Evolutionary conservation across 805 yeast species (phyloP).

Genomic region (Starmerella sirachaensis): DNA sequence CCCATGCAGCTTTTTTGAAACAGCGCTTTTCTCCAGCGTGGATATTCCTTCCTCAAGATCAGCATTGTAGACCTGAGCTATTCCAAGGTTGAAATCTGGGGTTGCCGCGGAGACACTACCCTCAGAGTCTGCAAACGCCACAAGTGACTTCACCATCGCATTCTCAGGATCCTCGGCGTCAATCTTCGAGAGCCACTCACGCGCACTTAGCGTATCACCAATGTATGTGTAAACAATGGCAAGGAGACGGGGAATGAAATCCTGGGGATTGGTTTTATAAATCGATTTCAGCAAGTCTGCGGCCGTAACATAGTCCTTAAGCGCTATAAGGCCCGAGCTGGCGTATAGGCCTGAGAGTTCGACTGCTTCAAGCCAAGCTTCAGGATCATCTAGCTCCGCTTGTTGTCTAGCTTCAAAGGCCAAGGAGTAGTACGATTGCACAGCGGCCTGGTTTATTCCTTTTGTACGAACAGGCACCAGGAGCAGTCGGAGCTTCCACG

Average conservation of each 20-base stretch:
- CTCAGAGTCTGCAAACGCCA: constrained; percentile 24
- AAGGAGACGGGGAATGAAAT: constrained; percentile 11
- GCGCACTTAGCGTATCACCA: constrained; percentile 27
- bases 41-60: constrained; percentile 19
- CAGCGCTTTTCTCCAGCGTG: constrained; percentile 17
- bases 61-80: constrained; percentile 24
- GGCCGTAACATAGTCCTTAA: constrained; percentile 28
- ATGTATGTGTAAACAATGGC: constrained; percentile 21
- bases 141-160: constrained; percentile 11
- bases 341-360: constrained; percentile 27
- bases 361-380: constrained; percentile 18
- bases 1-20: constrained; percentile 5
- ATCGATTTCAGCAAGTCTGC: constrained; percentile 23
- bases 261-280: constrained; percentile 10
- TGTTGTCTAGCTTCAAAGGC: constrained; percentile 29
- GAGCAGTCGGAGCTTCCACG: constrained; percentile 29
- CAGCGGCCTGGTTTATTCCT: constrained; percentile 28
- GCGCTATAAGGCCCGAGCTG: constrained; percentile 26
- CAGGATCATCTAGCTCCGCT: constrained; percentile 4
- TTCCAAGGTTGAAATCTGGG: constrained; percentile 15
- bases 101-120: too few species aligned
- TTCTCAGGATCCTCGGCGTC: neutral
- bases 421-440: constrained; percentile 26
- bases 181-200: constrained; percentile 23
- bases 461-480: constrained; percentile 26